These are phyloP conservation scores for Mikania micrantha DNA, from an alignment of 129 eudicot genomes.

Conservation along the genomic window DNA sequence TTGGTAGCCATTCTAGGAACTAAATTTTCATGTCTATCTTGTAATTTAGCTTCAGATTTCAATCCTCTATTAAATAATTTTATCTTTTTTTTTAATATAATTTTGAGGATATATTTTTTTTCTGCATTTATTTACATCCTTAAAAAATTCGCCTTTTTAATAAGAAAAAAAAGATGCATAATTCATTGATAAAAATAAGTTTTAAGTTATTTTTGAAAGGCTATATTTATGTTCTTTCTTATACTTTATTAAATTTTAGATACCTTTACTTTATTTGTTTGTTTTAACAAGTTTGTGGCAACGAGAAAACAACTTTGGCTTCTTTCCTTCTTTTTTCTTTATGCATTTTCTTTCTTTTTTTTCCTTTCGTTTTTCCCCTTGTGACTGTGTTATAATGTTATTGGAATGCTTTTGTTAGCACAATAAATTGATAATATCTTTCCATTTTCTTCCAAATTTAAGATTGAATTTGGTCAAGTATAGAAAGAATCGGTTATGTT, in stretches of 20 bases:
- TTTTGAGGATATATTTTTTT: not conserved
- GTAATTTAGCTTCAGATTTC: not conserved
- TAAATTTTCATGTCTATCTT: not conserved
- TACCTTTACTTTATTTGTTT: not conserved
- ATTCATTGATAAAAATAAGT: too few relatives aligned
- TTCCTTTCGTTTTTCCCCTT: too few relatives aligned
- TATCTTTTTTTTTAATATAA: not conserved
- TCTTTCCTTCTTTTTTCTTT: not conserved
- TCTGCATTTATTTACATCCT: not conserved
- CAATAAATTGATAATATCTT: not conserved
- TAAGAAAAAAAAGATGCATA: too few relatives aligned
- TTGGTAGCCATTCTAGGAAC: not conserved
- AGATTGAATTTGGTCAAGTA: not conserved
- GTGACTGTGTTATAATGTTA: not conserved
- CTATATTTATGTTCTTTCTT: not conserved
- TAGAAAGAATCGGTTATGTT: too few relatives aligned
- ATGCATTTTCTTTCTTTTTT: not conserved
- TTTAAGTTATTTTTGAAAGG: not conserved
- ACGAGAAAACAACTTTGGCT: not conserved
- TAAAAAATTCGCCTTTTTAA: not conserved
- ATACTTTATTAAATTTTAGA: not conserved
- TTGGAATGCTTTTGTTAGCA: not conserved
- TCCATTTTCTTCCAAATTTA: not conserved
- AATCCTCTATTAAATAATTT: not conserved
- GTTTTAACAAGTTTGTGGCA: not conserved